These are phyloP conservation scores for Colletotrichum lentis DNA, from an alignment of 2,329 filamentous ascomycete species.

Conservation along the genomic window DNA sequence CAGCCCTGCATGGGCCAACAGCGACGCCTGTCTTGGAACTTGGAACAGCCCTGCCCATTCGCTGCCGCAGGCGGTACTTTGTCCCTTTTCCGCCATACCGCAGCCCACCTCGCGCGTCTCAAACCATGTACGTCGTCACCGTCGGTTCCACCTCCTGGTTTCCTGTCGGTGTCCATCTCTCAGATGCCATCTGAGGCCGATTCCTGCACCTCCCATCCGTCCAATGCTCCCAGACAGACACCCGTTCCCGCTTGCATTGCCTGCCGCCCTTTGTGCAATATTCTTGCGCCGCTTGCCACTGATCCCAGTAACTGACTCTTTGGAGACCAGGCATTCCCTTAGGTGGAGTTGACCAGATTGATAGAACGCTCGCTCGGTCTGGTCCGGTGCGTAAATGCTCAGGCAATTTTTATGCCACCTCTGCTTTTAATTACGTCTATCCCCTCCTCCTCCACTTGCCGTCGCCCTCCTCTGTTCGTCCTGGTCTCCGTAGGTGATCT, in stretches of 20 bases:
- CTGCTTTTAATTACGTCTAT: constrained; percentile 36
- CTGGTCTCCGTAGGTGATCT: constrained; percentile 31
- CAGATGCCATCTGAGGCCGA: constrained; percentile 37
- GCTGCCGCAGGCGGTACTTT: constrained; percentile 36
- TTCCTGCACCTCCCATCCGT: constrained; percentile 14
- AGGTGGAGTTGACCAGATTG: constrained; percentile 31
- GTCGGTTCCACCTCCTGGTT: constrained; percentile 38
- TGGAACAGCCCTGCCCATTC: constrained; percentile 37
- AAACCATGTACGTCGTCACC: constrained; percentile 38
- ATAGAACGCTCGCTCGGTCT: constrained; percentile 36
- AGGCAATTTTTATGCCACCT: constrained; percentile 24
- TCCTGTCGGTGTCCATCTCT: constrained; percentile 22
- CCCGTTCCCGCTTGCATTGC: constrained; percentile 22
- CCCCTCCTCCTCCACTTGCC: constrained; percentile 16
- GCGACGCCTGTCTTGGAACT: constrained; percentile 32
- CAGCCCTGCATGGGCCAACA: constrained; percentile 37
- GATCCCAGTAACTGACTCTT: constrained; percentile 33
- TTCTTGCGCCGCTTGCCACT: constrained; percentile 32
- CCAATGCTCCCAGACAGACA: constrained; percentile 28
- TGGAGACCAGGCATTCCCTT: constrained; percentile 28
- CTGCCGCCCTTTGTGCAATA: constrained; percentile 11
- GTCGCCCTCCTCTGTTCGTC: constrained; percentile 22
- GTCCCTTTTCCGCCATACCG: constrained; percentile 32
- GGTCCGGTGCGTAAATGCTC: constrained; percentile 33
- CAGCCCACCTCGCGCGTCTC: constrained; percentile 38